Conservation (phyloP, 129 eudicot genomes). For the Logfia minima region DNA sequence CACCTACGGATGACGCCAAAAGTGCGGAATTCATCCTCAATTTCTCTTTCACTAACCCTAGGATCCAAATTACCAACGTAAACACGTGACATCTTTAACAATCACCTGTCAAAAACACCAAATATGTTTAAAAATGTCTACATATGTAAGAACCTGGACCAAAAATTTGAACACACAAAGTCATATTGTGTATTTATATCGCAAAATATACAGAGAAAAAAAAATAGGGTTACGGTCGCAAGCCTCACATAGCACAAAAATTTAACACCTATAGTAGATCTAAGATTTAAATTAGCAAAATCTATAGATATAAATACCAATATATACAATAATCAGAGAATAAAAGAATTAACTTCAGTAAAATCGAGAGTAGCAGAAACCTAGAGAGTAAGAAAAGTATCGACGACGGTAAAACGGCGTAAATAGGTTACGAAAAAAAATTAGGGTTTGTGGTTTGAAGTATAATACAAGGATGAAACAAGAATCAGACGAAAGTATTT, state of each 20-base stretch:
- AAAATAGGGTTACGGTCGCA: neutral
- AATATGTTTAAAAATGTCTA: neutral
- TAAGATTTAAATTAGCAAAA: neutral
- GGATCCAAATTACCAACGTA: conserved; percentile 85
- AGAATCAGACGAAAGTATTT: neutral
- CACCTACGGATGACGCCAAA: conserved; percentile 78
- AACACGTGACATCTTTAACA: conserved; percentile 67
- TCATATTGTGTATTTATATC: neutral
- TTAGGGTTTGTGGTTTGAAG: conserved; percentile 20
- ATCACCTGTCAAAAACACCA: conserved; percentile 33
- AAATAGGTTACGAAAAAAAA: neutral
- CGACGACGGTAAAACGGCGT: neutral
- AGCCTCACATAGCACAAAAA: neutral
- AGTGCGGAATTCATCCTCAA: conserved; percentile 78
- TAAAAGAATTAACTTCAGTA: no score
- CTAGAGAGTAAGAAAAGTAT: neutral
- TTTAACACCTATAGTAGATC: conserved; percentile 20
- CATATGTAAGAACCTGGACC: neutral
- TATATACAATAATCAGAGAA: neutral
- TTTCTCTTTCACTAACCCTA: conserved; percentile 71
- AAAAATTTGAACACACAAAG: neutral
- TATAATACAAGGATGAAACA: neutral
- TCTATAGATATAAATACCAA: neutral
- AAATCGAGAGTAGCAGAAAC: no score
- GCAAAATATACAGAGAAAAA: neutral